These are phyloP conservation scores for Cladophialophora immunda DNA, from an alignment of 2,329 filamentous ascomycete species.

Conservation along the genomic window DNA sequence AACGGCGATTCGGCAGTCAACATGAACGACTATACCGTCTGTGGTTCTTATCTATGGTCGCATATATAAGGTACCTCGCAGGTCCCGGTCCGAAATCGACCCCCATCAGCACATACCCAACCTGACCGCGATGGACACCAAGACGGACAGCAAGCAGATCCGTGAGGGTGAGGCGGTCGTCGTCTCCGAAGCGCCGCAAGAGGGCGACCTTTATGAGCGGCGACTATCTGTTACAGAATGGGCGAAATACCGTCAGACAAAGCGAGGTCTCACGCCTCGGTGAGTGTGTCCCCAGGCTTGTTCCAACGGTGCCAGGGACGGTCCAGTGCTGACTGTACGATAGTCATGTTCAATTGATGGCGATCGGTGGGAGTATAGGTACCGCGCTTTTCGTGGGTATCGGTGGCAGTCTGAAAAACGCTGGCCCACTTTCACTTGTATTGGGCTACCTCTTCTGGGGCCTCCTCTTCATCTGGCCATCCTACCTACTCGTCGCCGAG, in stretches of 20 bases:
- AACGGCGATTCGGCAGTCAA: conserved; percentile 1
- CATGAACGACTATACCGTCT: background rate
- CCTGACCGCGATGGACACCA: background rate
- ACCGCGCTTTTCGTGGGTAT: conserved; percentile 49
- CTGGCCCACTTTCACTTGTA: conserved; percentile 48
- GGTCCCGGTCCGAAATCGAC: background rate
- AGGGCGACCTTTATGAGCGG: conserved; percentile 31
- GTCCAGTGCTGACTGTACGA: conserved; percentile 8
- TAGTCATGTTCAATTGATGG: conserved; percentile 52
- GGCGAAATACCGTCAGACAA: conserved; percentile 39
- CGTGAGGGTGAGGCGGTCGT: conserved; percentile 15
- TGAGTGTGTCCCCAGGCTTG: conserved; percentile 7
- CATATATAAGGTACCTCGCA: conserved; percentile 10
- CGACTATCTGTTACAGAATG: conserved; percentile 33
- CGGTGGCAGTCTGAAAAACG: conserved; percentile 45
- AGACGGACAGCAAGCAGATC: conserved; percentile 14
- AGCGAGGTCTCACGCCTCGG: conserved; percentile 47
- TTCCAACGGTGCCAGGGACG: background rate
- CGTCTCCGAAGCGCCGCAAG: conserved; percentile 18
- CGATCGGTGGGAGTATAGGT: conserved; percentile 51
- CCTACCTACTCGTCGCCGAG: conserved; percentile 52
- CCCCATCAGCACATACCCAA: background rate
- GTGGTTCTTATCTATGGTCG: conserved; percentile 21
- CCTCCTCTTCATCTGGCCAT: conserved; percentile 46
- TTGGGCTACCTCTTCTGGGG: conserved; percentile 47